Base-by-base conservation (phyloP, 805 yeast genomes). In the Saturnispora mendoncae region DNA sequence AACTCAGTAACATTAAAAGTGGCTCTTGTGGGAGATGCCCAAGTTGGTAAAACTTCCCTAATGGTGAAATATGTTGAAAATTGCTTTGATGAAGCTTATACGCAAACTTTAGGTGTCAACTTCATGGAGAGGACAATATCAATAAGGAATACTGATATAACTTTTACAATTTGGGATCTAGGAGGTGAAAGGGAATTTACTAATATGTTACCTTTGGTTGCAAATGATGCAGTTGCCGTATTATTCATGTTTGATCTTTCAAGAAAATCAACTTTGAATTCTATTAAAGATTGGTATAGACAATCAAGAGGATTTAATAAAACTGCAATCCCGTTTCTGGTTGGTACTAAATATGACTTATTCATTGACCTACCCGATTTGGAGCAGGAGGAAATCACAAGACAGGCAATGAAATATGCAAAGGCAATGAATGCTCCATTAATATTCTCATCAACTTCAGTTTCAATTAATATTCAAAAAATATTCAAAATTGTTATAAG, bases 61-160 rank as follows among this genome's bases (percentile, higher is more conserved):
- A 88, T 90, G 97, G 95, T 88, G 19, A 87, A 90, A 57, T 90
- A 88, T 57, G 96, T 90, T n/a, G 96, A 90, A 56, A 94, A 94
- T 41, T 76, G 84, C 26, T 90, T 84, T 58, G 94, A 87, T 56
- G 92, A 85, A 54, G 86, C 81, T 46, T 90, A 90, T 57, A 85
- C 88, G 38, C 96, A 87, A 60, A 90, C 98, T 0, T 66, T 86
- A 39, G 98, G 98, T 5, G 97, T 92, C 42, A 90, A 90, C 57
- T 88, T 85, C 61, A 80, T 92, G 84, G 96, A 92, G 58, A 81
- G 87, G 52, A 79, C 82, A 45, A 84, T 90, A 23, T 80, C 78
- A 45, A 80, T 90, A 41, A 78, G 87, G 42, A 79, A 84, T 45
- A 87, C 96, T 3, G 86, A 84, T 50, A 84, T 90, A 42, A 81